A percentile compares a stretch with the other conserved stretches of the same genome.
These are phyloP conservation scores for Phytophthora pistaciae DNA, from an alignment of 352 stramenopile genomes.

Conservation along the genomic window DNA sequence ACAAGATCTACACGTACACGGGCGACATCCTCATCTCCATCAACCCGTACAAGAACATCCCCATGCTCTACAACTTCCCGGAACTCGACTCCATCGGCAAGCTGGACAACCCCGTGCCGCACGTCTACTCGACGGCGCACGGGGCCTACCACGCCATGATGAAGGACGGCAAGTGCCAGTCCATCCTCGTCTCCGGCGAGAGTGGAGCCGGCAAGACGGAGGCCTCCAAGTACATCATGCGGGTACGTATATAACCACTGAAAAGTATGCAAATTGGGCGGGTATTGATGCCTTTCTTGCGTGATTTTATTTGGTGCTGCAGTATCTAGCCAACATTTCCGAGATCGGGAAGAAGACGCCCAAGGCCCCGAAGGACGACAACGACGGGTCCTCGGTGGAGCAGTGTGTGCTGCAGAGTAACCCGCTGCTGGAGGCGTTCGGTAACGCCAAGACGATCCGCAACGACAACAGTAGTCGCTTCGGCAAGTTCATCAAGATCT, in stretches of 20 bases:
- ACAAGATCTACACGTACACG: constrained; percentile 96
- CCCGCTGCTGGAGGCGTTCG: constrained; percentile 93
- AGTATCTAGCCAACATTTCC: constrained; percentile 92
- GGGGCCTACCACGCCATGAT: constrained; percentile 84
- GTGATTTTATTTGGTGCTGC: constrained; percentile 13
- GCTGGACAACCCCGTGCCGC: constrained; percentile 85
- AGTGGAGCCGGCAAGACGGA: constrained; percentile 91
- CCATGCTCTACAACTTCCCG: constrained; percentile 92
- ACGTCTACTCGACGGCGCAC: constrained; percentile 89
- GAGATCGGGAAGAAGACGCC: constrained; percentile 85
- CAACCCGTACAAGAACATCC: constrained; percentile 97
- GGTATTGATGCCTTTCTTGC: constrained; percentile 6
- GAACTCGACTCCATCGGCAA: constrained; percentile 90
- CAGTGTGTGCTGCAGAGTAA: constrained; percentile 95
- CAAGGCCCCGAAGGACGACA: constrained; percentile 74
- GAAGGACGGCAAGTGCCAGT: constrained; percentile 87
- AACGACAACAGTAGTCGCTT: constrained; percentile 98
- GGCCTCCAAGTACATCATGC: constrained; percentile 93
- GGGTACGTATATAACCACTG: constrained; percentile 43
- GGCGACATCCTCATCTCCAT: constrained; percentile 97
- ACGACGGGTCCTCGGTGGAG: constrained; percentile 77
- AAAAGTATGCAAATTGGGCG: background rate
- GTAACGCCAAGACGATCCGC: constrained; percentile 94
- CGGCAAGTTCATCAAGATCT: constrained; percentile 97
- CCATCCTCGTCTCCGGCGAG: constrained; percentile 88